A percentile compares a stretch with the other conserved stretches of the same genome.
Evolutionary conservation across 1,284 basidiomycete species (phyloP).

Genomic region (Sporisorium reilianum): DNA sequence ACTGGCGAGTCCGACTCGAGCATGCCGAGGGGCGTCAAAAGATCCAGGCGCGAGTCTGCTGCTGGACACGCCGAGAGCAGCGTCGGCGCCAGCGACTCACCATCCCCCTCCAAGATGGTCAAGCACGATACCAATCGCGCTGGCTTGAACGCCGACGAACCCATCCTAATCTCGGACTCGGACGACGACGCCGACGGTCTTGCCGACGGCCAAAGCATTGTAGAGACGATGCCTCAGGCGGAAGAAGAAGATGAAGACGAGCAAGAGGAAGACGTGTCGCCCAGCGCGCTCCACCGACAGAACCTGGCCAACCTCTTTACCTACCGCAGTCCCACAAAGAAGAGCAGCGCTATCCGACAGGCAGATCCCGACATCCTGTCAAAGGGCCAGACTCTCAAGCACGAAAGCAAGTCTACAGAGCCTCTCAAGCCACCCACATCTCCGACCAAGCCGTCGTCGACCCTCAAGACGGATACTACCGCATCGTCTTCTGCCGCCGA

Average conservation of each 20-base stretch:
- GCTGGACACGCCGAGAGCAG: not conserved
- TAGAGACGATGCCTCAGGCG: not conserved
- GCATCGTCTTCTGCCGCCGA: not conserved
- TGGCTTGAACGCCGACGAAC: constrained; percentile 1
- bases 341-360: not conserved
- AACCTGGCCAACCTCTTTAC: constrained; percentile 14
- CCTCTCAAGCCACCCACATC: constrained; percentile 3
- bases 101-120: not conserved
- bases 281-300: constrained; percentile 2
- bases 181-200: constrained; percentile 16
- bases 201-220: not conserved
- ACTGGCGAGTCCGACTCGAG: not conserved
- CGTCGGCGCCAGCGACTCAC: not conserved
- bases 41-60: constrained; percentile 5
- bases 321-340: constrained; percentile 22
- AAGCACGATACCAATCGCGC: not conserved
- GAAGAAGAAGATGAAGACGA: not conserved
- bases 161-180: constrained; percentile 33
- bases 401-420: not conserved
- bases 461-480: not conserved
- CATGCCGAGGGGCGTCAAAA: constrained; percentile 25
- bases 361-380: not conserved
- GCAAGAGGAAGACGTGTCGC: not conserved
- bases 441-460: not conserved
- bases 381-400: not conserved